phyloP scores from a whole-genome alignment of 768 basidiomycete genomes.

The Mycena floridula region DNA sequence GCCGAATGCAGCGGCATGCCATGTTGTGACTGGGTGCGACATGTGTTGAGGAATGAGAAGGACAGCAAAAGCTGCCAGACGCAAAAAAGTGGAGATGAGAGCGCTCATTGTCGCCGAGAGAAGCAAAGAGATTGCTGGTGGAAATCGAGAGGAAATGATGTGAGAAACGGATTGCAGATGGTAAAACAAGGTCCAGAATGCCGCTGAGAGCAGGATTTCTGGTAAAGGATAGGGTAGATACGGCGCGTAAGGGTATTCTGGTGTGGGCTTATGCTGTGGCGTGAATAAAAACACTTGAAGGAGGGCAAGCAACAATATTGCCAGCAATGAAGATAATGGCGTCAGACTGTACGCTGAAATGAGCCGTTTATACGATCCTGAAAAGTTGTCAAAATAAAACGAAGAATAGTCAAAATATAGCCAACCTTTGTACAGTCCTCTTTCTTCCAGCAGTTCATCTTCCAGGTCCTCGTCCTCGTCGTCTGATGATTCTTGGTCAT shows the following conservation, averaged over 20 bases:
- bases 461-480: conserved; percentile 28
- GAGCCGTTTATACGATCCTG: conserved; percentile 61
- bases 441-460: conserved; percentile 39
- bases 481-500: conserved; percentile 29
- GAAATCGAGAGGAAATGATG: conserved; percentile 23
- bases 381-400: not conserved
- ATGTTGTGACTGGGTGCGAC: conserved; percentile 38
- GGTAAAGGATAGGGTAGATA: conserved; percentile 59
- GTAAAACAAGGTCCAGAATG: conserved; percentile 57
- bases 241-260: conserved; percentile 34
- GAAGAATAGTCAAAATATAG: not conserved
- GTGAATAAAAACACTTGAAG: conserved; percentile 48
- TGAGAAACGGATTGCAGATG: conserved; percentile 42
- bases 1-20: conserved; percentile 51
- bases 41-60: conserved; percentile 44
- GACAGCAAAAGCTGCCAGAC: conserved; percentile 47
- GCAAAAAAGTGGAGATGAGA: conserved; percentile 45
- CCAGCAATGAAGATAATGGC: conserved; percentile 45
- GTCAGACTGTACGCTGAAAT: conserved; percentile 53
- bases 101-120: conserved; percentile 41
- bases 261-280: conserved; percentile 16
- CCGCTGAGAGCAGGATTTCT: conserved; percentile 54
- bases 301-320: conserved; percentile 43
- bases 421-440: conserved; percentile 43
- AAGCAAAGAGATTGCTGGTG: conserved; percentile 24